Percentiles rank a stretch among this genome's conserved stretches.
phyloP scores from a whole-genome alignment of 1,139 yeast species.

The Suhomyces anneliseae region DNA sequence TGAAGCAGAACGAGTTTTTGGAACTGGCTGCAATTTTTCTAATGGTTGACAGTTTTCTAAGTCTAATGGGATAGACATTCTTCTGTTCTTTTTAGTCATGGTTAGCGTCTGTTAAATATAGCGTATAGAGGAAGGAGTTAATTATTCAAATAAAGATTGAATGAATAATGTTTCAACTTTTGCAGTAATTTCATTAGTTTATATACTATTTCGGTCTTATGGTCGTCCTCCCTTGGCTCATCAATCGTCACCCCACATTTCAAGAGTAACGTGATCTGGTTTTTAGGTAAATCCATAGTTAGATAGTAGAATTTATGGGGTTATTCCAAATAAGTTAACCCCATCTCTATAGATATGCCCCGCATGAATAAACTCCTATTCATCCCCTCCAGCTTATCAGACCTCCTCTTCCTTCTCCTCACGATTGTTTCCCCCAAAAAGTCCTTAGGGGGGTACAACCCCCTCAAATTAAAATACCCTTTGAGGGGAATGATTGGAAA shows the following conservation, averaged over 20 bases:
- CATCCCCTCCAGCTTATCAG: not conserved
- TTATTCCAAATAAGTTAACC: not conserved
- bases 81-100: slow-evolving; percentile 21
- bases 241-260: slow-evolving; percentile 6
- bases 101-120: not conserved
- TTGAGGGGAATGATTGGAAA: not conserved
- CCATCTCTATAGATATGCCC: not conserved
- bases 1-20: slow-evolving; percentile 30
- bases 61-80: slow-evolving; percentile 30
- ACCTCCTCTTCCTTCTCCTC: slow-evolving; percentile 3
- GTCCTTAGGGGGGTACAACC: not conserved
- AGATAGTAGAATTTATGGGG: too few relatives aligned
- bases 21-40: slow-evolving; percentile 41
- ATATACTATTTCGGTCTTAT: not conserved
- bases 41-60: slow-evolving; percentile 42
- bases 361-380: not conserved
- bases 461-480: not conserved
- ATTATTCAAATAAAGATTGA: not conserved
- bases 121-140: not conserved
- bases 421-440: not conserved
- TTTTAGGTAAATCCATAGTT: not conserved
- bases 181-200: not conserved
- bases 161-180: not conserved
- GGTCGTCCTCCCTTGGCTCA: not conserved
- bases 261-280: slow-evolving; percentile 3